Conservation (phyloP, 331 rosid genomes). For the Acacia concinna region DNA sequence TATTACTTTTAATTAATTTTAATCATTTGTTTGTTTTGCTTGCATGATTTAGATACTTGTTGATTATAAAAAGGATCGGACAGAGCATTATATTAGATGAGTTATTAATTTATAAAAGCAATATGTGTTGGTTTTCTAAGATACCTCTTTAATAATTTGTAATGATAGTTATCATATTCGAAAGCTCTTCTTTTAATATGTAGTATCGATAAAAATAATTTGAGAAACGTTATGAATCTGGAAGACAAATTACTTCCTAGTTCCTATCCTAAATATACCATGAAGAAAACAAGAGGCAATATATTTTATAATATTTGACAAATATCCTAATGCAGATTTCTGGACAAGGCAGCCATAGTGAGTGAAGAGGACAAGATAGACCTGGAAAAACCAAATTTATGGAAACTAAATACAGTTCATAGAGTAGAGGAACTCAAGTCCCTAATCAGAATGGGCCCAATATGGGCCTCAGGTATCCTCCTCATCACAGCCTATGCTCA, state of each 20-base stretch:
- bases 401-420: slow-evolving; percentile 80
- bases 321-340: slow-evolving; percentile 46
- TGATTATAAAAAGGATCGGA: no score
- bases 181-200: no score
- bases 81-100: no score
- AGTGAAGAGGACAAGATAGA: slow-evolving; percentile 52
- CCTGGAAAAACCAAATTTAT: slow-evolving; percentile 50
- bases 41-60: no score
- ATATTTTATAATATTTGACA: neutral
- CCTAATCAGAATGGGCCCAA: slow-evolving; percentile 84
- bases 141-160: neutral
- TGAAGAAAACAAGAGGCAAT: neutral
- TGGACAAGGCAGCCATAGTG: slow-evolving; percentile 80
- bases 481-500: slow-evolving; percentile 91
- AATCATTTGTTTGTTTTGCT: no score
- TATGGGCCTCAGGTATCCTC: slow-evolving; percentile 88
- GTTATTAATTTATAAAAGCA: no score
- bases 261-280: neutral
- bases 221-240: no score
- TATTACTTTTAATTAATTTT: no score
- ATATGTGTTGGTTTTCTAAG: no score
- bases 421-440: slow-evolving; percentile 87
- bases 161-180: neutral
- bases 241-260: no score
- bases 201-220: no score